A percentile compares a stretch with the other conserved stretches of the same genome.
Conservation (phyloP, 73 alveolate species). For the Paramecium sexaurelia region DNA sequence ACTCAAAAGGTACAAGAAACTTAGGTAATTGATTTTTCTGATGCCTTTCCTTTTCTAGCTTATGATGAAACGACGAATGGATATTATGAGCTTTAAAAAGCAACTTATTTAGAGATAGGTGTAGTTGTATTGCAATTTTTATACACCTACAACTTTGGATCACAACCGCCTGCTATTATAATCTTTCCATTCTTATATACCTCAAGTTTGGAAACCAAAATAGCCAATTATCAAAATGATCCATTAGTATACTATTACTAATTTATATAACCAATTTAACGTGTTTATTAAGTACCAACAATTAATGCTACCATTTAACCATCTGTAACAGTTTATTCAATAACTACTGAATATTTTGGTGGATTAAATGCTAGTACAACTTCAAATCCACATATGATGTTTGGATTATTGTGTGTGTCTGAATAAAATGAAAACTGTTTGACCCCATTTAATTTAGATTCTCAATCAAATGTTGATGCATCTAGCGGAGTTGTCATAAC, state of each 20-base stretch:
- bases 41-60: not conserved
- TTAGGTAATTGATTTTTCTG: not conserved
- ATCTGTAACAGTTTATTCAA: not conserved
- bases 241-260: not conserved
- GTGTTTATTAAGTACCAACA: not conserved
- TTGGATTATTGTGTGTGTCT: not conserved
- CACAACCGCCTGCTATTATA: not conserved
- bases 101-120: not conserved
- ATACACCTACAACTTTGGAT: not conserved
- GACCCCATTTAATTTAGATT: not conserved
- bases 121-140: not conserved
- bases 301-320: not conserved
- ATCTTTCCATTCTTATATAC: not conserved
- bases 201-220: not conserved
- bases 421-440: not conserved
- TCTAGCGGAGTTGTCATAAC: not conserved
- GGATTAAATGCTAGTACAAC: not conserved
- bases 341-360: not conserved
- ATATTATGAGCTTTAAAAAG: not conserved
- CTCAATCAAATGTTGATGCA: not conserved
- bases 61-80: not conserved
- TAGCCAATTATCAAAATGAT: not conserved
- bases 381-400: not conserved
- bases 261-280: not conserved
- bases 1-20: not conserved